Percentiles rank a stretch among this genome's conserved stretches.
Evolutionary conservation across 2,329 filamentous ascomycete genomes (phyloP).

Genomic region (Incumbomyces delicatus): DNA sequence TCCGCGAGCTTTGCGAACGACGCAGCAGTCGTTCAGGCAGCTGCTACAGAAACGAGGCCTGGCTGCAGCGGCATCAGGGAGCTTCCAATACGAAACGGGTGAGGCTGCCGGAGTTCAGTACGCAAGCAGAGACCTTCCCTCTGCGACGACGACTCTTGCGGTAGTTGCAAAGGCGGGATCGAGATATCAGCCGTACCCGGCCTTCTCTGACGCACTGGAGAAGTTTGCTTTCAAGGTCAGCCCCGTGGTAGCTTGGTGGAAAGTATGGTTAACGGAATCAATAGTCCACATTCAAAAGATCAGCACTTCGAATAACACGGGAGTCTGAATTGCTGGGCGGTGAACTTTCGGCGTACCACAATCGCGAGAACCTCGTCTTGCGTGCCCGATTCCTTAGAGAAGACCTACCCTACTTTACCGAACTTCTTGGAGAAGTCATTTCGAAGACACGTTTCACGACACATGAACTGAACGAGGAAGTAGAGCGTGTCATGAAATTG

Average conservation of each 20-base stretch:
- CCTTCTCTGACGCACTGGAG: constrained; percentile 80
- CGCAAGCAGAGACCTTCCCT: constrained; percentile 78
- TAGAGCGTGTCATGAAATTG: constrained; percentile 64
- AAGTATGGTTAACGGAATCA: constrained; percentile 12
- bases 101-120: constrained; percentile 85
- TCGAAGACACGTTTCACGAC: constrained; percentile 75
- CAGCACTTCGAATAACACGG: constrained; percentile 83
- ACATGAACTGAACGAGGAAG: constrained; percentile 83
- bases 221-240: constrained; percentile 94
- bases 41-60: constrained; percentile 49
- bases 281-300: constrained; percentile 78
- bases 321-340: constrained; percentile 93
- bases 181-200: constrained; percentile 80
- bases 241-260: constrained; percentile 20
- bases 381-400: constrained; percentile 91
- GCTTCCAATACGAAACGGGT: constrained; percentile 78
- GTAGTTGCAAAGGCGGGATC: constrained; percentile 91
- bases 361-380: constrained; percentile 83
- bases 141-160: constrained; percentile 81
- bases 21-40: constrained; percentile 51
- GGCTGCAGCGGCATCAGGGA: constrained; percentile 58
- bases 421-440: constrained; percentile 87
- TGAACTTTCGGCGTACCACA: constrained; percentile 78
- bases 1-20: constrained; percentile 54
- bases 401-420: constrained; percentile 94